These are phyloP conservation scores for Leucocoprinus birnbaumii DNA, from an alignment of 768 basidiomycete genomes.

Conservation along the genomic window DNA sequence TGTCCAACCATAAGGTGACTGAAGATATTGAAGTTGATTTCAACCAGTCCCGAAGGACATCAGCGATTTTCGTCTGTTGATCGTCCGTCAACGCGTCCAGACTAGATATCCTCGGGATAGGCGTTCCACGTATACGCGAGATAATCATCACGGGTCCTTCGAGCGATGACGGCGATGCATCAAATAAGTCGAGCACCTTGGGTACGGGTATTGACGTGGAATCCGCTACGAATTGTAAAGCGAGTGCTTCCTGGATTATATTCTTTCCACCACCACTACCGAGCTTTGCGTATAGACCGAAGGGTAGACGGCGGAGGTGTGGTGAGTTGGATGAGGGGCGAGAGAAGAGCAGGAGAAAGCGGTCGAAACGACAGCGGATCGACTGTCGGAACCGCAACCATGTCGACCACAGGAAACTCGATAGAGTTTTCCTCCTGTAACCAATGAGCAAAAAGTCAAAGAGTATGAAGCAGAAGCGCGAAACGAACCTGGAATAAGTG, in stretches of 20 bases:
- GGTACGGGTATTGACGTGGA: constrained; percentile 11
- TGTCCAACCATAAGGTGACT: neutral
- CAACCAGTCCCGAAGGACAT: constrained; percentile 9
- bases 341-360: neutral
- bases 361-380: constrained; percentile 1
- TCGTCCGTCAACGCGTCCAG: neutral
- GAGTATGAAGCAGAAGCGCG: too few relatives aligned
- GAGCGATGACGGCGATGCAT: neutral
- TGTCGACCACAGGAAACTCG: neutral
- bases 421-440: neutral
- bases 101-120: neutral
- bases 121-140: constrained; percentile 2
- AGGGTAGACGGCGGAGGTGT: constrained; percentile 4
- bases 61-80: constrained; percentile 4
- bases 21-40: constrained; percentile 7
- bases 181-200: constrained; percentile 7
- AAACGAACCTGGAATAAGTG: neutral
- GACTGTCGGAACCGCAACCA: neutral
- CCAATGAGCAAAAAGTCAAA: neutral
- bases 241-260: constrained; percentile 6
- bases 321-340: constrained; percentile 3
- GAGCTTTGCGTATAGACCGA: constrained; percentile 8
- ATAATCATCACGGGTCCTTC: neutral
- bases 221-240: constrained; percentile 1
- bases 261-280: neutral